A percentile compares a stretch with the other conserved stretches of the same genome.
phyloP scores from a whole-genome alignment of 2,329 filamentous ascomycete species.

The Calonectria ilicicola region DNA sequence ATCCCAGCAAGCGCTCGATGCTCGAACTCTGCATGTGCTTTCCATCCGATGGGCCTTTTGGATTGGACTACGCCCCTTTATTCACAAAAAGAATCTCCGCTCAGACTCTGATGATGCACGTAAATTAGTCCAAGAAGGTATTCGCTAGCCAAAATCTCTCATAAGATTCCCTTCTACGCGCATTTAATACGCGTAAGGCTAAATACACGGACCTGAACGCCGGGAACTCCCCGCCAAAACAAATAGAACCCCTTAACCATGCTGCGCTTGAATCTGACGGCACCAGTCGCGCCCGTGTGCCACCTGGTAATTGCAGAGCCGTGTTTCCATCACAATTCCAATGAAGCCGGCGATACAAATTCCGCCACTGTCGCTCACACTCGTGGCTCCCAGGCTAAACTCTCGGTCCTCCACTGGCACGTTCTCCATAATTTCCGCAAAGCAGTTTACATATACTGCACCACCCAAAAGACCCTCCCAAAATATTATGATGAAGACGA shows the following conservation, averaged over 20 bases:
- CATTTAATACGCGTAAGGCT: not conserved
- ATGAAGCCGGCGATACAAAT: slow-evolving; percentile 90
- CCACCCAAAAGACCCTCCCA: slow-evolving; percentile 96
- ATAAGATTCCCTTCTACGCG: not conserved
- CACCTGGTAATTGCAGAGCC: slow-evolving; percentile 88
- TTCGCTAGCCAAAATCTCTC: not conserved
- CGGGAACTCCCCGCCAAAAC: not conserved
- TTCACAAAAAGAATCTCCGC: not conserved
- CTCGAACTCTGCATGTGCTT: not conserved
- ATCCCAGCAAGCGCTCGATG: not conserved
- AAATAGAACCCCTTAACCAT: slow-evolving; percentile 14
- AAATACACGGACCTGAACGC: not conserved
- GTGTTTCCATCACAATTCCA: slow-evolving; percentile 84
- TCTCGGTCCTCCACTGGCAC: slow-evolving; percentile 84
- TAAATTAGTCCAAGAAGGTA: not conserved
- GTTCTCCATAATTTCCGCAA: slow-evolving; percentile 91
- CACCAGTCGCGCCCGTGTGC: slow-evolving; percentile 83
- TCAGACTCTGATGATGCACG: not conserved
- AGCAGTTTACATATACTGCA: slow-evolving; percentile 94
- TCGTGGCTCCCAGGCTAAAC: slow-evolving; percentile 90
- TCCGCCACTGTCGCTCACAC: slow-evolving; percentile 90
- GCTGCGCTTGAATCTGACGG: slow-evolving; percentile 61
- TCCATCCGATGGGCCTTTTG: not conserved
- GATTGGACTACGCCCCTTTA: not conserved
- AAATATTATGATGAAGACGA: slow-evolving; percentile 88